These are phyloP conservation scores for Osmozyma mogii DNA, from an alignment of 805 yeast species.

Conservation along the genomic window DNA sequence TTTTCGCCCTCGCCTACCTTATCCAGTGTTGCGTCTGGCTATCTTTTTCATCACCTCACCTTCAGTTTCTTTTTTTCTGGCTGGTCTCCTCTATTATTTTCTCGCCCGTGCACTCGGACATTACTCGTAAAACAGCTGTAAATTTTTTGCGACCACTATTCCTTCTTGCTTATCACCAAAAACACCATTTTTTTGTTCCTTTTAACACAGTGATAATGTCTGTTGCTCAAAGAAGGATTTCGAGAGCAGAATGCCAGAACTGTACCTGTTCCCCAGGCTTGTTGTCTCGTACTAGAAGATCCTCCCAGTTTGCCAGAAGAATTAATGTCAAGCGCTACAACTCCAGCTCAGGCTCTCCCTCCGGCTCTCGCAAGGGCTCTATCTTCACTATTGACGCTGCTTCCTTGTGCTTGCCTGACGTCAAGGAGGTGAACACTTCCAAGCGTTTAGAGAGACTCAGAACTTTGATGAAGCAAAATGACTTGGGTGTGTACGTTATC, in stretches of 20 bases:
- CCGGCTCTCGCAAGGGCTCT: conserved; percentile 19
- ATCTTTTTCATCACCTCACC: no score
- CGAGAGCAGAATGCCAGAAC: conserved; percentile 50
- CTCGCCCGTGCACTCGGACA: no score
- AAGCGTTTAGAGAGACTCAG: conserved; percentile 52
- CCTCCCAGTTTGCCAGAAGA: conserved; percentile 44
- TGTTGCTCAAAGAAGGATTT: conserved; percentile 17
- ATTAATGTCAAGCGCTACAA: conserved; percentile 12
- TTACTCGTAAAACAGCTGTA: no score
- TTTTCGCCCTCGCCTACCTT: no score
- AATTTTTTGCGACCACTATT: no score
- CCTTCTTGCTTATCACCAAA: no score
- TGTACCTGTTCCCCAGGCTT: conserved; percentile 85
- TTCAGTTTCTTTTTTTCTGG: no score
- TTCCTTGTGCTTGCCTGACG: conserved; percentile 33
- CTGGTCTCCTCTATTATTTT: no score
- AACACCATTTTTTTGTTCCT: no score
- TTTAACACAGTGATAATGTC: no score
- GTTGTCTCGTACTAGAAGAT: conserved; percentile 55
- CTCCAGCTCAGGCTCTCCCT: neutral
- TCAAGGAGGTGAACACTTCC: conserved; percentile 42
- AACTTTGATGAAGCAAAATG: conserved; percentile 50
- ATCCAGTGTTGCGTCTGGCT: no score
- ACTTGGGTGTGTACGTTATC: conserved; percentile 65
- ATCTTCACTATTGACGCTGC: conserved; percentile 41